Conservation (phyloP, 1,139 yeast genomes). For the Zygoascus sp. region DNA sequence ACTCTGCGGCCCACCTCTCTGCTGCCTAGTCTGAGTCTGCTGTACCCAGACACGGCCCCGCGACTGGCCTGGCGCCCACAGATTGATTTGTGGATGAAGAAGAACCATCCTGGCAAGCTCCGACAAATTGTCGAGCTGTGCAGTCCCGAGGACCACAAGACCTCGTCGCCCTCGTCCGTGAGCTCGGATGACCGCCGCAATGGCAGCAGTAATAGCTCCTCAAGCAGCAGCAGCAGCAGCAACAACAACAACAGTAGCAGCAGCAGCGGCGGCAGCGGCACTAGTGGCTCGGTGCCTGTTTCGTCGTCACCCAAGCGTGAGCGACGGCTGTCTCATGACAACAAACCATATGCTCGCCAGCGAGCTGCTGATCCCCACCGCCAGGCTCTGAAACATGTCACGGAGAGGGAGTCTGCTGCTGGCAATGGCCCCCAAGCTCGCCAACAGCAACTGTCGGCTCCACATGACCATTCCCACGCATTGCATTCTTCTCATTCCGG, state of each 20-base stretch:
- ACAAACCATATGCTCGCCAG: constrained; percentile 15
- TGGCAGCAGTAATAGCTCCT: no score
- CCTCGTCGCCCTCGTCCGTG: not conserved
- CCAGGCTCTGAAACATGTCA: not conserved
- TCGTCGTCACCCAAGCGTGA: constrained; percentile 3
- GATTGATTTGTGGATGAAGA: constrained; percentile 36
- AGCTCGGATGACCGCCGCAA: not conserved
- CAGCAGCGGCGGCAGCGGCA: not conserved
- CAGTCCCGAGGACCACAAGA: constrained; percentile 13
- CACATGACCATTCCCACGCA: not conserved
- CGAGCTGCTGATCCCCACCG: not conserved
- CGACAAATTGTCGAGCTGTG: constrained; percentile 20
- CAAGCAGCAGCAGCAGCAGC: no score
- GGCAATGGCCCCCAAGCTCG: not conserved
- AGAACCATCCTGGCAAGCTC: constrained; percentile 26
- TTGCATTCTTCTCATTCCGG: not conserved
- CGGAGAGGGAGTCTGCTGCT: not conserved
- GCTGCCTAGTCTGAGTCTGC: constrained; percentile 25
- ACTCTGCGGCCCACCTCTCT: constrained; percentile 10
- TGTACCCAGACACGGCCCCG: constrained; percentile 41
- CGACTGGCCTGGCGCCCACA: constrained; percentile 38
- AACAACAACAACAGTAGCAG: no score
- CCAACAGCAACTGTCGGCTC: no score
- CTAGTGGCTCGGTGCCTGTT: not conserved
- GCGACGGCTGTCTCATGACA: constrained; percentile 15